These are phyloP conservation scores for Suhomyces xylopsoci DNA, from an alignment of 805 yeast genomes.

Conservation along the genomic window DNA sequence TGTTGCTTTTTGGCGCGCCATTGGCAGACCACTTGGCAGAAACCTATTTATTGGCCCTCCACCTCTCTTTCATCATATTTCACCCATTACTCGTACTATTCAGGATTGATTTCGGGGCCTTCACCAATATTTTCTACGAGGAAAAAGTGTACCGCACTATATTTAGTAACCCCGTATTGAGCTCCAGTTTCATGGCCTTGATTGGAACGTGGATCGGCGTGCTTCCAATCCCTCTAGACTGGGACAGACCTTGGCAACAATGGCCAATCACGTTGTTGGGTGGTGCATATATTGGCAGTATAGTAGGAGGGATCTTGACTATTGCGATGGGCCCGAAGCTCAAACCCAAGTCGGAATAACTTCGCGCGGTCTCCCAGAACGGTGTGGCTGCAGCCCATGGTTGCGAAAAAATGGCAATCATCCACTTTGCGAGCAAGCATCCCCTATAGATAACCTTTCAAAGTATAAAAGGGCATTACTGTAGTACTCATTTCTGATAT, in stretches of 20 bases:
- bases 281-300: conserved; percentile 76
- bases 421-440: not conserved
- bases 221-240: conserved; percentile 89
- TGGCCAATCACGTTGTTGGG: conserved; percentile 89
- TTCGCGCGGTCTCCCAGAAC: too few species aligned
- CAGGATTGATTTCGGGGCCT: conserved; percentile 47
- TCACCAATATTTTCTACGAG: conserved; percentile 18
- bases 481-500: too few species aligned
- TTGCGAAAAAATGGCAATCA: not conserved
- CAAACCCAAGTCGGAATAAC: not conserved
- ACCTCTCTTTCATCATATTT: conserved; percentile 55
- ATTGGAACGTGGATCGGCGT: conserved; percentile 93
- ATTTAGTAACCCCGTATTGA: conserved; percentile 25
- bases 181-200: conserved; percentile 23
- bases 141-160: conserved; percentile 29
- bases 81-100: conserved; percentile 62
- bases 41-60: conserved; percentile 60
- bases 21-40: conserved; percentile 48
- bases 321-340: not conserved
- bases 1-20: conserved; percentile 82
- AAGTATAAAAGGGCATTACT: too few species aligned
- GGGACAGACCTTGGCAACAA: conserved; percentile 97
- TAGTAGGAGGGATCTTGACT: conserved; percentile 47
- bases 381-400: too few species aligned
- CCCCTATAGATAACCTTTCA: too few species aligned